A percentile compares a stretch with the other conserved stretches of the same genome.
Conservation (phyloP, 106 monocot species). For the Phalaenopsis aphrodite region DNA sequence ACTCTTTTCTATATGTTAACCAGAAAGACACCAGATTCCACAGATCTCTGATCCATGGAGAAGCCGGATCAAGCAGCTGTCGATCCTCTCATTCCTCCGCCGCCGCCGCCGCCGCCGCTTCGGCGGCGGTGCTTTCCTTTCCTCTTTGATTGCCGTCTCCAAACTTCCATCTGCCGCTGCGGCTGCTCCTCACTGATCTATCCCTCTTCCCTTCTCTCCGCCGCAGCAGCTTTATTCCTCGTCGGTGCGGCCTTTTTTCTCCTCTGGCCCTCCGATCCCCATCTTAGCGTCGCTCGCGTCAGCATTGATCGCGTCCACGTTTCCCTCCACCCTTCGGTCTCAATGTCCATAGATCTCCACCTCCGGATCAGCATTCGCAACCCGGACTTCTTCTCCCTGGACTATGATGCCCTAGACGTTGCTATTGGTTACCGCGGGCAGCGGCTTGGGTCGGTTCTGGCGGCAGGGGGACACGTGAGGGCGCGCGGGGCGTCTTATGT, state of each 20-base stretch:
- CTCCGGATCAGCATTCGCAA: constrained; percentile 51
- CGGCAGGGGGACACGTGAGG: constrained; percentile 46
- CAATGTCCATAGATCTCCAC: constrained; percentile 36
- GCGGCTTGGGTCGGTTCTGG: constrained; percentile 36
- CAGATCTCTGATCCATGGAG: background rate
- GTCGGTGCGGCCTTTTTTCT: constrained; percentile 31
- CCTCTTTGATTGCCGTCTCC: constrained; percentile 7
- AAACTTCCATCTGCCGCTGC: constrained; percentile 6
- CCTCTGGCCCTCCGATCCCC: constrained; percentile 64
- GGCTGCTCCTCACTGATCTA: constrained; percentile 11
- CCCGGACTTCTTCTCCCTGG: constrained; percentile 65
- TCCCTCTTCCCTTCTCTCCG: constrained; percentile 26
- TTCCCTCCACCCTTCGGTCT: constrained; percentile 15
- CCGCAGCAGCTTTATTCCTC: constrained; percentile 12
- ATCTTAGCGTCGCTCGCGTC: constrained; percentile 50
- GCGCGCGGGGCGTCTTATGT: constrained; percentile 71
- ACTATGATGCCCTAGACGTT: constrained; percentile 33
- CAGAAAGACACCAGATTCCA: background rate
- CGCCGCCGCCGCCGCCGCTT: background rate
- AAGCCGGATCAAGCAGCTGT: background rate
- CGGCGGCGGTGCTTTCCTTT: constrained; percentile 9
- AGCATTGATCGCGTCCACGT: constrained; percentile 35
- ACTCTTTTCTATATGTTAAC: too few relatives aligned
- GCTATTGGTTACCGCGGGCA: constrained; percentile 55
- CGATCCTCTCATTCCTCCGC: background rate